Evolutionary conservation across 2,329 filamentous ascomycete genomes (phyloP).

Genomic region (Ophiosphaerella korrae): DNA sequence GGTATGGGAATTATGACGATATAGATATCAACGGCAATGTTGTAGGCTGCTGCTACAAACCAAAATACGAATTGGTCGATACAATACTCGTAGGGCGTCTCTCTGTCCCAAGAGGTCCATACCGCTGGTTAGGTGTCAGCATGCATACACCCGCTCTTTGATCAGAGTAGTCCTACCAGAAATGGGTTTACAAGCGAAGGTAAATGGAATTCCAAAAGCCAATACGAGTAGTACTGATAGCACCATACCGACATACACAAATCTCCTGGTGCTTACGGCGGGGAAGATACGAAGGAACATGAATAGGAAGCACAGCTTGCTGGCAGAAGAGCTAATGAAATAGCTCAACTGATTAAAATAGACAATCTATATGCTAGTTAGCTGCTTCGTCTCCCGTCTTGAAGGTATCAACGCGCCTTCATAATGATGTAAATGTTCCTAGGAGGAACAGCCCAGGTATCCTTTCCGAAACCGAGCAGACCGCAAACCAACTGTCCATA

Average conservation of each 20-base stretch:
- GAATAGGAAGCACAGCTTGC: constrained; percentile 31
- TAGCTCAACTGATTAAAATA: constrained; percentile 32
- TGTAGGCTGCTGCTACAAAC: constrained; percentile 11
- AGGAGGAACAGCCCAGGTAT: constrained; percentile 56
- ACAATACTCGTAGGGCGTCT: constrained; percentile 11
- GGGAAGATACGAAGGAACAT: constrained; percentile 36
- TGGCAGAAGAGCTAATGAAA: constrained; percentile 24
- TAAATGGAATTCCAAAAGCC: constrained; percentile 19
- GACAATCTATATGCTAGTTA: constrained; percentile 6
- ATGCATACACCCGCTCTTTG: neutral
- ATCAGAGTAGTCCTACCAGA: neutral
- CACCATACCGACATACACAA: constrained; percentile 10
- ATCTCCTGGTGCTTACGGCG: constrained; percentile 8
- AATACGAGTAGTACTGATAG: constrained; percentile 11
- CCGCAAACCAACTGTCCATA: constrained; percentile 13
- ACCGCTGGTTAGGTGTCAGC: neutral
- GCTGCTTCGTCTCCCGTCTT: neutral
- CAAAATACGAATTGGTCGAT: constrained; percentile 14
- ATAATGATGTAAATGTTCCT: constrained; percentile 42
- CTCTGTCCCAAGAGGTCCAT: constrained; percentile 14
- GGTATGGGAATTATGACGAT: constrained; percentile 15
- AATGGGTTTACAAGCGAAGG: constrained; percentile 13
- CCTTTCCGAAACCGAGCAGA: constrained; percentile 51
- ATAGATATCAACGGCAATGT: constrained; percentile 13
- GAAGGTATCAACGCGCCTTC: neutral